Conservation (phyloP, 768 basidiomycete genomes). For the Mycena latifolia region DNA sequence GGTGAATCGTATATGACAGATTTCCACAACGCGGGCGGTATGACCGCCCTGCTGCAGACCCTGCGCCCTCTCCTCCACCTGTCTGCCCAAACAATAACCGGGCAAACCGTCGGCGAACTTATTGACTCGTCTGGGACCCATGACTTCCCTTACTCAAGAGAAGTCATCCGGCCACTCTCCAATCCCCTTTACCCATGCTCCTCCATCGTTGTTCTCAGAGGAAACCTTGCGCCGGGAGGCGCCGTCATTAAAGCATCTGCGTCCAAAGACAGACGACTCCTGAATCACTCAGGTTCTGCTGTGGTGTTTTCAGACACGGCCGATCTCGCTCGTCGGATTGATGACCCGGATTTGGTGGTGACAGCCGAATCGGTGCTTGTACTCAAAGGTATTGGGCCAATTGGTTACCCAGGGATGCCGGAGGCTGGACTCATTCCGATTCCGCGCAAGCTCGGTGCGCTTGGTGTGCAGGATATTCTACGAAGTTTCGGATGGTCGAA, state of each 20-base stretch:
- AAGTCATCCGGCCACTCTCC: constrained; percentile 65
- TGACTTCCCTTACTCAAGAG: constrained; percentile 60
- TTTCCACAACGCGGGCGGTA: constrained; percentile 71
- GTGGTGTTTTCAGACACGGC: constrained; percentile 35
- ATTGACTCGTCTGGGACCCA: constrained; percentile 67
- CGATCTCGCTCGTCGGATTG: constrained; percentile 67
- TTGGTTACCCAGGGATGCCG: constrained; percentile 36
- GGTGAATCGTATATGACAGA: constrained; percentile 76
- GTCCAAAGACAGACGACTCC: constrained; percentile 59
- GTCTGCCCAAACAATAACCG: constrained; percentile 72
- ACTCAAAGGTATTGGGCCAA: constrained; percentile 33
- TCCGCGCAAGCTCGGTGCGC: constrained; percentile 67
- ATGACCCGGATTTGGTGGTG: constrained; percentile 48
- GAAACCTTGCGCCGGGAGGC: constrained; percentile 73
- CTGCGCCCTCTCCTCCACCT: constrained; percentile 69
- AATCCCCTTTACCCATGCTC: constrained; percentile 75
- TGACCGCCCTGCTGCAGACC: constrained; percentile 69
- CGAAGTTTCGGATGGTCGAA: constrained; percentile 75
- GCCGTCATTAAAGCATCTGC: constrained; percentile 76
- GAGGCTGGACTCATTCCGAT: constrained; percentile 48
- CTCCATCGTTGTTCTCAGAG: constrained; percentile 72
- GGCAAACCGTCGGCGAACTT: constrained; percentile 76
- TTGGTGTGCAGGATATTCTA: constrained; percentile 51
- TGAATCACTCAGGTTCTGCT: constrained; percentile 26
- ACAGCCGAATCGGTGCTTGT: constrained; percentile 34